Percentiles rank a stretch among this genome's conserved stretches.
These are phyloP conservation scores for Phialophora macrospora DNA, from an alignment of 2,329 filamentous ascomycete genomes.

Conservation along the genomic window DNA sequence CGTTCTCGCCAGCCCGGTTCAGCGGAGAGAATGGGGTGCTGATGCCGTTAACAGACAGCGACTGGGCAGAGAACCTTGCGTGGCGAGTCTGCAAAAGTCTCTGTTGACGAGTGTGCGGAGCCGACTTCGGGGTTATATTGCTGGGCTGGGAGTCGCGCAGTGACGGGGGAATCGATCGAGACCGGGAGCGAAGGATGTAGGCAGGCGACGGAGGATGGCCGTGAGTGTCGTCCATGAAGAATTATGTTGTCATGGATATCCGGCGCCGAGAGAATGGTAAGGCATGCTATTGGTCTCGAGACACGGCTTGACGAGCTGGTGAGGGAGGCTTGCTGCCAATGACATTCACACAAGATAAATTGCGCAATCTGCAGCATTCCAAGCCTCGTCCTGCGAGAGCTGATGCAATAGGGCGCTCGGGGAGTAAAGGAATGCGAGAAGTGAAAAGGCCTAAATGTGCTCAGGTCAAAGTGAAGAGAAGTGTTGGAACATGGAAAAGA, in stretches of 20 bases:
- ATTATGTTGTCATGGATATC: slow-evolving; percentile 30
- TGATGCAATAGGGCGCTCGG: slow-evolving; percentile 27
- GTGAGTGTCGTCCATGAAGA: slow-evolving; percentile 33
- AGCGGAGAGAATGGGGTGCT: slow-evolving; percentile 31
- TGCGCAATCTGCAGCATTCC: slow-evolving; percentile 28
- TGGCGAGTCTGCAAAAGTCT: slow-evolving; percentile 36
- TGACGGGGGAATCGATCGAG: slow-evolving; percentile 27
- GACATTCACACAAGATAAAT: slow-evolving; percentile 27
- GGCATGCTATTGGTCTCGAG: slow-evolving; percentile 27
- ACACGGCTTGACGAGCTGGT: slow-evolving; percentile 6
- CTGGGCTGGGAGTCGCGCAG: slow-evolving; percentile 20
- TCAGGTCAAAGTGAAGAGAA: background rate
- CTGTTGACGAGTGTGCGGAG: slow-evolving; percentile 35
- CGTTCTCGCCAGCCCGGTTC: slow-evolving; percentile 29
- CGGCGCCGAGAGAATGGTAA: slow-evolving; percentile 21
- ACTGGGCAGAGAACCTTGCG: slow-evolving; percentile 37
- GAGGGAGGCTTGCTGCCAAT: slow-evolving; percentile 13
- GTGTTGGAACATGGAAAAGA: slow-evolving; percentile 1
- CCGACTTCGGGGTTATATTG: slow-evolving; percentile 29
- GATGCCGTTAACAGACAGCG: slow-evolving; percentile 35
- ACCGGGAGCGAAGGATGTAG: slow-evolving; percentile 24
- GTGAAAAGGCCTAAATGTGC: slow-evolving; percentile 10
- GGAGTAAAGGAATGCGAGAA: slow-evolving; percentile 34
- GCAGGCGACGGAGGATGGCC: slow-evolving; percentile 29
- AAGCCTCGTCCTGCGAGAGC: slow-evolving; percentile 30